Percentiles rank a stretch among this genome's conserved stretches.
phyloP scores from a whole-genome alignment of 2,329 filamentous ascomycete species.

The Clonostachys byssicola region DNA sequence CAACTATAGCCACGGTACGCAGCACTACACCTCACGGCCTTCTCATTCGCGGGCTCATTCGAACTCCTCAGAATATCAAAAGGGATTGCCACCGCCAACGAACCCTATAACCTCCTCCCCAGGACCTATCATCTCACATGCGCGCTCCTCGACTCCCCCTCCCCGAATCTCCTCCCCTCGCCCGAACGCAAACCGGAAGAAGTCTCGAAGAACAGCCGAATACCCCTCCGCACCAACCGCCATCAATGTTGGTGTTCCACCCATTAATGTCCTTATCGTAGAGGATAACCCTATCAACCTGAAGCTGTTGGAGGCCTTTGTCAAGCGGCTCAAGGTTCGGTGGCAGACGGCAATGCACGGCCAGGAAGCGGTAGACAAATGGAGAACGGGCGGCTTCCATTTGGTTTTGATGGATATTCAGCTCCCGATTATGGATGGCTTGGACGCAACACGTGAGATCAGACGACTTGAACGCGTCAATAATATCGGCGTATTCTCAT shows the following conservation, averaged over 20 bases:
- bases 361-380: conserved; percentile 87
- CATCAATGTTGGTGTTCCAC: conserved; percentile 80
- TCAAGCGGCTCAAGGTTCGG: conserved; percentile 90
- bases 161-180: conserved; percentile 44
- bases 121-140: conserved; percentile 4
- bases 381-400: conserved; percentile 89
- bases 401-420: conserved; percentile 98
- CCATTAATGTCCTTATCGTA: conserved; percentile 95
- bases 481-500: conserved; percentile 85
- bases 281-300: conserved; percentile 99
- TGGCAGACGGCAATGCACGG: conserved; percentile 99
- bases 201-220: conserved; percentile 46
- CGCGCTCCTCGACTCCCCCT: conserved; percentile 49
- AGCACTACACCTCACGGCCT: conserved; percentile 28
- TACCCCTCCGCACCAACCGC: conserved; percentile 52
- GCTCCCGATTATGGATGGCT: conserved; percentile 90
- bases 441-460: conserved; percentile 95
- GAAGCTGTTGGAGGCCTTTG: conserved; percentile 87
- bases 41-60: conserved; percentile 55
- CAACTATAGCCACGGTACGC: conserved; percentile 23
- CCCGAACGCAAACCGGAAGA: conserved; percentile 22
- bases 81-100: conserved; percentile 15
- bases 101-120: conserved; percentile 27
- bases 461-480: conserved; percentile 84
- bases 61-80: conserved; percentile 49